phyloP scores from a whole-genome alignment of 257 asterid species.

The Solanum corneliomulleri region DNA sequence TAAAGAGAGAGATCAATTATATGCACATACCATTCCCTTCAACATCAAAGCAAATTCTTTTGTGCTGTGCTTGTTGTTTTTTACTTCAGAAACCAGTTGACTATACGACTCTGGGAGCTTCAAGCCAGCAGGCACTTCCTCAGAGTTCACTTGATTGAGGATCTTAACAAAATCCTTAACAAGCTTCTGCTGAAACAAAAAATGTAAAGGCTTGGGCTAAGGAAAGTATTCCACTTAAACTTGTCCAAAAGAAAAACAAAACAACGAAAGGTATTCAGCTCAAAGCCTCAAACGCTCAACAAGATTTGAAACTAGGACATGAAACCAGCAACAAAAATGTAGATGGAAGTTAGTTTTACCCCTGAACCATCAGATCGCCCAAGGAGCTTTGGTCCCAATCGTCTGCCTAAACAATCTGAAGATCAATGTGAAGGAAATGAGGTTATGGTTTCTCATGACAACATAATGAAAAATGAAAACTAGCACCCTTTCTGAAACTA shows the following conservation, averaged over 20 bases:
- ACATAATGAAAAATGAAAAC: background rate
- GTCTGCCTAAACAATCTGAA: slow-evolving; percentile 94
- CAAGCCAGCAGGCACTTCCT: slow-evolving; percentile 75
- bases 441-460: background rate
- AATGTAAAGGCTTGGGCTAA: background rate
- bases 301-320: background rate
- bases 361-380: slow-evolving; percentile 90
- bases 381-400: slow-evolving; percentile 93
- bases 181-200: slow-evolving; percentile 54
- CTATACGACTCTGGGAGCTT: slow-evolving; percentile 83
- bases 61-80: slow-evolving; percentile 61
- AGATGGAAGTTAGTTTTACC: slow-evolving; percentile 41
- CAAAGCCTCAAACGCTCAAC: background rate
- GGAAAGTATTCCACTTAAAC: background rate
- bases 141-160: slow-evolving; percentile 85
- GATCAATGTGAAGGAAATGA: slow-evolving; percentile 1
- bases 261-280: background rate
- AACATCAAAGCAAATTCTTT: slow-evolving; percentile 86
- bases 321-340: background rate
- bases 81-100: slow-evolving; percentile 90
- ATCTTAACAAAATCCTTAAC: slow-evolving; percentile 83
- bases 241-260: background rate
- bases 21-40: slow-evolving; percentile 85
- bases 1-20: background rate
- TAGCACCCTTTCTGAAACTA: background rate